Evolutionary conservation across 2,329 filamentous ascomycete species (phyloP).

Genomic region (Stemphylium lycopersici): DNA sequence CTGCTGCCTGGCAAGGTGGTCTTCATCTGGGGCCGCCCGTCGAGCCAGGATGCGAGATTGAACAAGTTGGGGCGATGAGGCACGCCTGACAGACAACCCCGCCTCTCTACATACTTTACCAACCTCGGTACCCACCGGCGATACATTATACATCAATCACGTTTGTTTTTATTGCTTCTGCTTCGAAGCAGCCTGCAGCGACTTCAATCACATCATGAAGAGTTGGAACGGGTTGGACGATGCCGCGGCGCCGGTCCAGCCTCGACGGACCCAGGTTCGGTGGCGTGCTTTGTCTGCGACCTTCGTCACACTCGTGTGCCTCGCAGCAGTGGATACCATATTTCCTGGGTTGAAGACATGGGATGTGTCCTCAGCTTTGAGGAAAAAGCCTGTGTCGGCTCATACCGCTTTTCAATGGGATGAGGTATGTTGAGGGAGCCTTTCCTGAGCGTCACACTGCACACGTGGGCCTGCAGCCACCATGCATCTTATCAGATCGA

Average conservation of each 20-base stretch:
- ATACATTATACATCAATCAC: slow-evolving; percentile 6
- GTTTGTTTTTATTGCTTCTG: background rate
- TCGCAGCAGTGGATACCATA: slow-evolving; percentile 26
- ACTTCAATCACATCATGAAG: slow-evolving; percentile 27
- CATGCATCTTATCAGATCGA: slow-evolving; percentile 12
- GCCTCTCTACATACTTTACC: slow-evolving; percentile 1
- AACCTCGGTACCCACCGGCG: background rate
- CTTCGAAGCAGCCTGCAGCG: background rate
- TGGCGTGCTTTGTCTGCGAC: slow-evolving; percentile 19
- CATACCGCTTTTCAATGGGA: slow-evolving; percentile 26
- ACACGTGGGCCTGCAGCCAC: slow-evolving; percentile 10
- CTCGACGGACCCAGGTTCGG: slow-evolving; percentile 16
- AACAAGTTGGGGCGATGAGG: slow-evolving; percentile 1
- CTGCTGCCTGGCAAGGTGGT: slow-evolving; percentile 10
- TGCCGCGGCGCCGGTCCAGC: slow-evolving; percentile 12
- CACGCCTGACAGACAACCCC: slow-evolving; percentile 9
- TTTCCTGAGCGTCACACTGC: slow-evolving; percentile 5
- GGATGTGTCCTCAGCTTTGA: slow-evolving; percentile 6
- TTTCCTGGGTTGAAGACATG: slow-evolving; percentile 21
- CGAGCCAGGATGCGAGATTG: slow-evolving; percentile 1
- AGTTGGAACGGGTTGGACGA: slow-evolving; percentile 21
- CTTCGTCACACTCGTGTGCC: slow-evolving; percentile 23
- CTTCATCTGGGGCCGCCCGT: background rate
- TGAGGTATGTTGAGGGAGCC: slow-evolving; percentile 25
- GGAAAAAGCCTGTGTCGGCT: slow-evolving; percentile 1